Conservation (phyloP, 345 rosid species). For the Psidium friedrichsthalianum region DNA sequence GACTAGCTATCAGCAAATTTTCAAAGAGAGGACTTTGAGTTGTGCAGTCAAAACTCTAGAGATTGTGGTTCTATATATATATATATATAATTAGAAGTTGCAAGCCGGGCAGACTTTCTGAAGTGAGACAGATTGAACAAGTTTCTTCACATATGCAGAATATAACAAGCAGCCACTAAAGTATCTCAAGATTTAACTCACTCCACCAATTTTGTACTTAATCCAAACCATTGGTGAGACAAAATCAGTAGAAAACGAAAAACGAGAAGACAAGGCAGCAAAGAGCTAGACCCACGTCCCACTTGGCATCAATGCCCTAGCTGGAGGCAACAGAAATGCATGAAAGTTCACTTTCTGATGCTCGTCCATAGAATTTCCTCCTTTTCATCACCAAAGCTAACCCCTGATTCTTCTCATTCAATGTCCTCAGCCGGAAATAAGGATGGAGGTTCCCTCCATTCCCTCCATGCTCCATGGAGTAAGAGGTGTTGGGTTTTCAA, state of each 20-base stretch:
- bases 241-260: neutral
- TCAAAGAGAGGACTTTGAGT: neutral
- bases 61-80: neutral
- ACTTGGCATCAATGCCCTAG: neutral
- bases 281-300: neutral
- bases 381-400: neutral
- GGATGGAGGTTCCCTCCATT: neutral
- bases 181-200: neutral
- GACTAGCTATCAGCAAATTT: neutral
- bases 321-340: neutral
- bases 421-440: neutral
- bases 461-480: neutral
- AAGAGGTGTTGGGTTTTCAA: neutral
- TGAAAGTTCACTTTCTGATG: neutral
- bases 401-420: neutral
- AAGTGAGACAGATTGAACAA: neutral
- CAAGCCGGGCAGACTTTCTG: slow-evolving; percentile 52
- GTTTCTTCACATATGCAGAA: neutral
- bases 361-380: neutral
- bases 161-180: neutral
- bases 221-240: neutral
- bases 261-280: neutral
- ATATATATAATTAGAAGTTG: neutral
- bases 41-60: neutral
- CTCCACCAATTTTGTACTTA: neutral